Conservation (phyloP, 495 filamentous ascomycete species). For the Podospora sp. region DNA sequence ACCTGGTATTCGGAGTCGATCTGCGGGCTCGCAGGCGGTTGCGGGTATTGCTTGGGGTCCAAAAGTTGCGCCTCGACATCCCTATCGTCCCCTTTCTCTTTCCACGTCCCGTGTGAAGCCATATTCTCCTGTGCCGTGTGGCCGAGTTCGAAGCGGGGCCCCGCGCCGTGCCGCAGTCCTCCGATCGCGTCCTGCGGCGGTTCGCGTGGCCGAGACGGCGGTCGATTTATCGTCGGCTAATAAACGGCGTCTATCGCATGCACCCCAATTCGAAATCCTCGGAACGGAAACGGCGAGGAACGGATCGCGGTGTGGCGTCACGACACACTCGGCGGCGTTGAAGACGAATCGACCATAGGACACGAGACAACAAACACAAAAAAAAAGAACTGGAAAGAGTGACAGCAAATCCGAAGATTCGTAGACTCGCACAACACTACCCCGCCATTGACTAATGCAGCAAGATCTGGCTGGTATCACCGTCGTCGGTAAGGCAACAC, state of each 20-base stretch:
- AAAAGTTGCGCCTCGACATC: constrained; percentile 27
- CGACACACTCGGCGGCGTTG: neutral
- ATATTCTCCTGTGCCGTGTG: neutral
- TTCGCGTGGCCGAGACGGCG: neutral
- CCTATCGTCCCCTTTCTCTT: constrained; percentile 25
- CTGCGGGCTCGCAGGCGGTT: neutral
- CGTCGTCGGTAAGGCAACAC: neutral
- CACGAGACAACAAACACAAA: neutral
- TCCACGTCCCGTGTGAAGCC: constrained; percentile 9
- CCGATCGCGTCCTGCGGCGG: neutral
- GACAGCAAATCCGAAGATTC: neutral
- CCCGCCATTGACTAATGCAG: constrained; percentile 8
- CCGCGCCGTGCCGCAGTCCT: neutral
- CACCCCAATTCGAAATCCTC: neutral
- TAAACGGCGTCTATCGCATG: neutral
- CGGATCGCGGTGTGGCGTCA: neutral
- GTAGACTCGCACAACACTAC: neutral
- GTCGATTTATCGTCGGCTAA: neutral
- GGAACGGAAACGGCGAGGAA: neutral
- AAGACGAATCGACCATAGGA: neutral
- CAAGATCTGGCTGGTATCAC: neutral
- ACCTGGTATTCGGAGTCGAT: constrained; percentile 33
- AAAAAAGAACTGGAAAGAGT: neutral
- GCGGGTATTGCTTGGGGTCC: constrained; percentile 5
- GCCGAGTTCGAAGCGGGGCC: neutral